Conservation (phyloP, 2,329 filamentous ascomycete genomes). For the Paracoccidioides brasiliensis region DNA sequence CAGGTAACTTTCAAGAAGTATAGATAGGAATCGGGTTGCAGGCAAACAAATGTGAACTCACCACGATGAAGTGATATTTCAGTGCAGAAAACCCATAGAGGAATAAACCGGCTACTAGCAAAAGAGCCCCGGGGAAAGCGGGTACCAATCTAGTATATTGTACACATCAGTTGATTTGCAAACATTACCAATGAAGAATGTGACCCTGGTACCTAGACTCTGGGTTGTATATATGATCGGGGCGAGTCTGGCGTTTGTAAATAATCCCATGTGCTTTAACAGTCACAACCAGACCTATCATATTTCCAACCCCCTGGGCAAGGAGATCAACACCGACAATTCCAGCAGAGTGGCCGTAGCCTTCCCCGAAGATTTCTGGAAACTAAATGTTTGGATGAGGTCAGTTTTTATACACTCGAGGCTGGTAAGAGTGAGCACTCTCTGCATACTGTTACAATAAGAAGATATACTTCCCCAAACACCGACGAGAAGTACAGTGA, state of each 20-base stretch:
- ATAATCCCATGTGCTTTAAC: neutral
- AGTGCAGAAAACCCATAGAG: slow-evolving; percentile 3
- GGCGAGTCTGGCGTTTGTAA: neutral
- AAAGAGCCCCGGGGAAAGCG: slow-evolving; percentile 1
- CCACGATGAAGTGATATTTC: slow-evolving; percentile 2
- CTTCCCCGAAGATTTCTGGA: neutral
- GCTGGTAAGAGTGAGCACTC: neutral
- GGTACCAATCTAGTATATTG: neutral
- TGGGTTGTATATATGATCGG: neutral
- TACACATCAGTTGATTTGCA: neutral
- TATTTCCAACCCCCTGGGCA: neutral
- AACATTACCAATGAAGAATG: neutral
- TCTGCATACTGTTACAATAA: neutral
- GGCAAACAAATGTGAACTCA: neutral
- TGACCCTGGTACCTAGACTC: neutral
- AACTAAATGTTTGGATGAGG: neutral
- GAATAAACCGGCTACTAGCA: slow-evolving; percentile 1
- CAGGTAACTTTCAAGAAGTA: neutral
- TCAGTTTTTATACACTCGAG: neutral
- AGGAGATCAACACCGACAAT: slow-evolving; percentile 3
- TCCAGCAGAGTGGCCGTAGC: slow-evolving; percentile 2
- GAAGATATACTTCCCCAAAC: slow-evolving; percentile 4
- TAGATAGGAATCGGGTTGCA: neutral
- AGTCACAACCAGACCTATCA: slow-evolving; percentile 1
- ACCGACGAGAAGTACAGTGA: slow-evolving; percentile 3